Conservation (phyloP, 495 filamentous ascomycete species). For the Penicillium cosmopolitanum region DNA sequence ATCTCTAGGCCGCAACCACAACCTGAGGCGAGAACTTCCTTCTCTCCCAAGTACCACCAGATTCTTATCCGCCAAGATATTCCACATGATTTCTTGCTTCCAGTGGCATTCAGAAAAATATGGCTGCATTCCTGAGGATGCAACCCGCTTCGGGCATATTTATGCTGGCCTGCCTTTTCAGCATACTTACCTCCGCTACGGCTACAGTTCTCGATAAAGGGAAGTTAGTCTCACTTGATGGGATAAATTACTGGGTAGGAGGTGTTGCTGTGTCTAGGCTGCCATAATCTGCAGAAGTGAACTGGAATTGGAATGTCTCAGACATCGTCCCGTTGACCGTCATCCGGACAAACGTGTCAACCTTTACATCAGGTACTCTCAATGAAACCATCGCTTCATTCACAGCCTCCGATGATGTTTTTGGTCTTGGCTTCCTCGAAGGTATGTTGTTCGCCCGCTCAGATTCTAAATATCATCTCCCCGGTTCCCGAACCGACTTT, state of each 20-base stretch:
- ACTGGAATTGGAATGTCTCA: slow-evolving; percentile 27
- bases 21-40: too few species aligned
- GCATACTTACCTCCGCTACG: background rate
- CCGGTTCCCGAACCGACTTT: background rate
- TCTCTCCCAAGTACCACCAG: too few species aligned
- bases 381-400: slow-evolving; percentile 32
- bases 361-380: slow-evolving; percentile 22
- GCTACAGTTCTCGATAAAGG: slow-evolving; percentile 35
- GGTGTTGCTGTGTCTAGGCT: slow-evolving; percentile 23
- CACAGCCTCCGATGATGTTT: slow-evolving; percentile 45
- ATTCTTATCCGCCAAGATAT: too few species aligned
- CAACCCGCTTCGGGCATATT: background rate
- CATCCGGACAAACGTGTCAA: slow-evolving; percentile 23
- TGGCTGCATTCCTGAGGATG: background rate
- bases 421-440: slow-evolving; percentile 38
- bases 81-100: background rate
- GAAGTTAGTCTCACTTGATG: slow-evolving; percentile 42
- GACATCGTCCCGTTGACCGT: slow-evolving; percentile 46
- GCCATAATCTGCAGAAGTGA: slow-evolving; percentile 21
- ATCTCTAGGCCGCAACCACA: too few species aligned
- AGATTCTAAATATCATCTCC: slow-evolving; percentile 7
- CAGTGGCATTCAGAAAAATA: background rate
- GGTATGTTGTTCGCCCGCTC: slow-evolving; percentile 16
- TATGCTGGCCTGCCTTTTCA: background rate
- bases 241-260: slow-evolving; percentile 46